Evolutionary conservation across 129 eudicot species (phyloP), one percentile per base, ranked within the genome.

Genomic region (Calendula officinalis): DNA sequence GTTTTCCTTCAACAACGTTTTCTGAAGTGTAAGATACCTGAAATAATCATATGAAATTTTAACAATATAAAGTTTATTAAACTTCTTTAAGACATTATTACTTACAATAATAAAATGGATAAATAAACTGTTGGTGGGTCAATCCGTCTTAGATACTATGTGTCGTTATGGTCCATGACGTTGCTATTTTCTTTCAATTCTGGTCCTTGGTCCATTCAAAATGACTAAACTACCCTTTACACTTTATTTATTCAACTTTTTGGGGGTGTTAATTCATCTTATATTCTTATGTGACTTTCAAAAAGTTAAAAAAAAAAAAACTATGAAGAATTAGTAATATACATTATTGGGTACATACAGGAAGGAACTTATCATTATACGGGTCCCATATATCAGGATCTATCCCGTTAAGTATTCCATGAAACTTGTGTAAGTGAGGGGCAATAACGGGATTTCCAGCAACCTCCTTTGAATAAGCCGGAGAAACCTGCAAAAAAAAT

Each of bases 321-420:
- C 30, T 2, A 22, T 22, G 2, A 22, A 22, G 30, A 22, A 22
- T 22, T 22, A 22, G 30, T 22, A 6, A 17, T n/a, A 46, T 3
- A 36, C 17, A 46, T 17, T 43, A 42, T 16, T 60, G 39, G 71
- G 46, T 51, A 75, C 99, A 85, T 75, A 94, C 99, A 59, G 97
- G 99, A 78, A 94, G 79, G 74, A 83, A 82, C 65, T 80, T 79
- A 61, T 94, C 99, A 44, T 94, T 88, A 66, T 68, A 88, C 1
- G 99, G 99, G 77, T 94, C 99, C 99, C 99, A 94, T 4, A 94
- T 94, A 72, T 88, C 99, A 1, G 95, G 99, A 78, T 94, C 99
- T 50, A 94, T 94, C 66, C 99, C 99, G 80, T 94, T 94, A 54
- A 94, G 80, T 66, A 94, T 88, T 56, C 99, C 99, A 55, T 86